A percentile compares a stretch with the other conserved stretches of the same genome.
phyloP scores from a whole-genome alignment of 257 asterid genomes.

The Capsicum rhomboideum region DNA sequence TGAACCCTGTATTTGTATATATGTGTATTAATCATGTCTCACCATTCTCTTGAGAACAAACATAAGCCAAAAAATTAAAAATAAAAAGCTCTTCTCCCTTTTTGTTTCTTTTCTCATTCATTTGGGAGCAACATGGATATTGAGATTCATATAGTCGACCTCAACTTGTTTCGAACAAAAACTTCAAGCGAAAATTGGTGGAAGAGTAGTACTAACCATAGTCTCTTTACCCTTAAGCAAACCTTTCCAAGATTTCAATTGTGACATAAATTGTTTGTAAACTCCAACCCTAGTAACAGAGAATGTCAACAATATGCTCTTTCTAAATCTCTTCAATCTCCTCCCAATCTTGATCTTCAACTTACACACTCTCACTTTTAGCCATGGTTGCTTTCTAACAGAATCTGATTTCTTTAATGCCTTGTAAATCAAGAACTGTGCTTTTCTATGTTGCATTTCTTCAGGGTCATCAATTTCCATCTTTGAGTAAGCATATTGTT shows the following conservation, averaged over 20 bases:
- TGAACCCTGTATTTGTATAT: not conserved
- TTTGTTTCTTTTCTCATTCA: not conserved
- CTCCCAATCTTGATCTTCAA: conserved; percentile 58
- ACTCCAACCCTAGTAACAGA: conserved; percentile 30
- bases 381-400: conserved; percentile 43
- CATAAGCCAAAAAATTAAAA: not conserved
- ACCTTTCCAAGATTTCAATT: conserved; percentile 48
- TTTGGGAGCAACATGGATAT: not conserved
- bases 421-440: conserved; percentile 81
- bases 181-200: conserved; percentile 7
- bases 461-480: conserved; percentile 54
- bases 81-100: not conserved
- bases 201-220: conserved; percentile 3
- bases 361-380: conserved; percentile 46
- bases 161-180: not conserved
- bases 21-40: not conserved
- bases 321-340: conserved; percentile 45
- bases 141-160: not conserved
- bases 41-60: not conserved
- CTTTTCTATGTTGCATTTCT: conserved; percentile 40
- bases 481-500: conserved; percentile 40
- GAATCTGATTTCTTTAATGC: conserved; percentile 43
- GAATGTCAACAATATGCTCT: conserved; percentile 28
- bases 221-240: conserved; percentile 30
- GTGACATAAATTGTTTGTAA: conserved; percentile 32